Evolutionary conservation across 2,329 filamentous ascomycete genomes (phyloP), one percentile per base, ranked within the genome.

Genomic region (Talaromyces albobiverticillius): DNA sequence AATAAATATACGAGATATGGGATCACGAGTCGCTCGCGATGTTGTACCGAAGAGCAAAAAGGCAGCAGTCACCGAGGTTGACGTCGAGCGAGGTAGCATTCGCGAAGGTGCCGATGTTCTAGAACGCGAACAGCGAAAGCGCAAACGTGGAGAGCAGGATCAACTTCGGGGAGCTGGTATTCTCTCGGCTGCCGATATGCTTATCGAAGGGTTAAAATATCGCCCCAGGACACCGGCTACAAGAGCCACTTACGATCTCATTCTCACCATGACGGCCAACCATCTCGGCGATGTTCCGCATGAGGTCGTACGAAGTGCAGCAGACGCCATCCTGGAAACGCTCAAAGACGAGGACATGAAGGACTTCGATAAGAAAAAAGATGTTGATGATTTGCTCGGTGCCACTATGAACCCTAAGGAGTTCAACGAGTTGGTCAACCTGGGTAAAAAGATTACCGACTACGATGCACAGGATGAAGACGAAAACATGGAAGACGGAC

Each of bases 401-500:
- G 82, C 82, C 32, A 85, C 85, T 0, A 83, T 96, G 77, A 86
- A 81, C 46, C 83, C 90, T 1, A 95, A 96, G 68, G 87, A 96
- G 70, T 99, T 97, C 77, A 97, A 97, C 68, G 93, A 97, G 75
- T 76, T 99, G 61, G 86, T 97, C 53, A 99, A 96, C 67, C 77
- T 99, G 41, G 90, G 92, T 60, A 99, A 99, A 78, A 99, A 99
- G 76, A 96, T 99, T 59, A 99, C 94, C 47, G 94, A 99, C 71
- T 99, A 97, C 72, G 89, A 97, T 72, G 89, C 89, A 36, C 91
- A 97, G 69, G 93, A 97, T 60, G 94, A 96, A 29, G 92, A 97
- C 59, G 93, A 96, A 61, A 86, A 91, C 55, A 89, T 90, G 78
- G 87, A 83, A 26, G 85, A 87, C 64, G 87, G 83, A 55, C 81